Evolutionary conservation across 177 flowering plant genomes (phyloP), one percentile per base, ranked within the genome.

Genomic region (Vitis hybrid): DNA sequence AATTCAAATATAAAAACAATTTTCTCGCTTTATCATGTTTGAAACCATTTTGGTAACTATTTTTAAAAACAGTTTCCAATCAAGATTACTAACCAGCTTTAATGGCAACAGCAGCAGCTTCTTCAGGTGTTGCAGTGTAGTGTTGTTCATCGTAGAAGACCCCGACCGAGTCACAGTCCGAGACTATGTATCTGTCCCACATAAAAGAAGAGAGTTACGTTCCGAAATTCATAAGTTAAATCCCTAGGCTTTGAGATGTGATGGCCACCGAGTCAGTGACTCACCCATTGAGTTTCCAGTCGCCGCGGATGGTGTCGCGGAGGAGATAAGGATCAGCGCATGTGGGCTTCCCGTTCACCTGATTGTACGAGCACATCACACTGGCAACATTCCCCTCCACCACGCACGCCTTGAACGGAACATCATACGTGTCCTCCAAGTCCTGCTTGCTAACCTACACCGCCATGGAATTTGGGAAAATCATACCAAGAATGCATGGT

Each of bases 331-430:
- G 75, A 69, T 92, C 91, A 10, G 96, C 92, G 68, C 97, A 92
- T 5, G 96, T 77, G 7, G 96, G 97, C 62, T 79, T 80, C 1
- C 97, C 97, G 60, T 92, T 87, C 1, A 90, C 89, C 12, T 83
- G 82, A 71, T 92, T 90, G 78, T 86, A 90, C 1, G 97, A 89
- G 57, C 97, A 92, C 96, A 92, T 92, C 0, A 92, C 92, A 68
- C 96, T 86, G 0, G 85, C 83, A 2, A 86, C 97, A 20, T 78
- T 81, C 10, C 97, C 97, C 29, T 89, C 90, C 52, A 73, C 70
- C 11, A 92, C 89, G 55, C 97, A 92, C 12, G 80, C 79, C 75
- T 87, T 78, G 71, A 92, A 92, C 0, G 97, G 97, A 11, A 76
- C 76, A 12, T 74, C 19, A 18, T 81, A 90, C 1, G 96, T 92